Evolutionary conservation across 2,329 filamentous ascomycete genomes (phyloP).

Genomic region (Claviceps sp.): DNA sequence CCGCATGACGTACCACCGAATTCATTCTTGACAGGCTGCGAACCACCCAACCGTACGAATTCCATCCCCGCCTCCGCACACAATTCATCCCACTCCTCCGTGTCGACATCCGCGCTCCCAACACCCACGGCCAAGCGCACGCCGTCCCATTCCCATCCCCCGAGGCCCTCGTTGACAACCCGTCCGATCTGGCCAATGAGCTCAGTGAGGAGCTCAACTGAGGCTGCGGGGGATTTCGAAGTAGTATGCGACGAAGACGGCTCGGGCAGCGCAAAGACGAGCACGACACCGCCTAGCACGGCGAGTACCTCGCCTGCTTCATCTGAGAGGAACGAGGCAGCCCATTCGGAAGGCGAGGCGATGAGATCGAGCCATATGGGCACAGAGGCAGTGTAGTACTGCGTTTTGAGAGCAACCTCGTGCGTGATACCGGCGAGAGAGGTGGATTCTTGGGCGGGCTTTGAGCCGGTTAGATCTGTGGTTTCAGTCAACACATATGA

Average conservation of each 20-base stretch:
- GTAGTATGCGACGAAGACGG: slow-evolving; percentile 1
- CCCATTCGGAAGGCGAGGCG: slow-evolving; percentile 38
- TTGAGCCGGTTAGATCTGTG: slow-evolving; percentile 39
- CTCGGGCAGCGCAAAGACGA: slow-evolving; percentile 21
- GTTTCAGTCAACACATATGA: no score
- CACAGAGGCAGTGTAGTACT: slow-evolving; percentile 47
- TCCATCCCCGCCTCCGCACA: slow-evolving; percentile 46
- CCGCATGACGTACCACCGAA: slow-evolving; percentile 36
- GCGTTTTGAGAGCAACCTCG: slow-evolving; percentile 37
- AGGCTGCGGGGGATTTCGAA: slow-evolving; percentile 5
- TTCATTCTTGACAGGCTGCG: slow-evolving; percentile 34
- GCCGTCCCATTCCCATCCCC: slow-evolving; percentile 52
- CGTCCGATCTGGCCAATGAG: slow-evolving; percentile 39
- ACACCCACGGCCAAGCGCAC: slow-evolving; percentile 47
- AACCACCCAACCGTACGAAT: slow-evolving; percentile 41
- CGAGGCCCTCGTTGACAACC: slow-evolving; percentile 43
- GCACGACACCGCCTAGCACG: slow-evolving; percentile 46
- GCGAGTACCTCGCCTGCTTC: slow-evolving; percentile 50
- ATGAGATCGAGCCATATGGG: slow-evolving; percentile 58
- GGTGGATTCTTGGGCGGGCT: slow-evolving; percentile 23
- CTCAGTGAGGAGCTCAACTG: slow-evolving; percentile 13
- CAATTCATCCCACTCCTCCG: slow-evolving; percentile 48
- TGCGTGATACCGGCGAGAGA: slow-evolving; percentile 48
- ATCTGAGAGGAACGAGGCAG: slow-evolving; percentile 41
- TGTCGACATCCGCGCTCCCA: slow-evolving; percentile 29